Conservation (phyloP, 1,139 yeast species). For the Taphrina populina region DNA sequence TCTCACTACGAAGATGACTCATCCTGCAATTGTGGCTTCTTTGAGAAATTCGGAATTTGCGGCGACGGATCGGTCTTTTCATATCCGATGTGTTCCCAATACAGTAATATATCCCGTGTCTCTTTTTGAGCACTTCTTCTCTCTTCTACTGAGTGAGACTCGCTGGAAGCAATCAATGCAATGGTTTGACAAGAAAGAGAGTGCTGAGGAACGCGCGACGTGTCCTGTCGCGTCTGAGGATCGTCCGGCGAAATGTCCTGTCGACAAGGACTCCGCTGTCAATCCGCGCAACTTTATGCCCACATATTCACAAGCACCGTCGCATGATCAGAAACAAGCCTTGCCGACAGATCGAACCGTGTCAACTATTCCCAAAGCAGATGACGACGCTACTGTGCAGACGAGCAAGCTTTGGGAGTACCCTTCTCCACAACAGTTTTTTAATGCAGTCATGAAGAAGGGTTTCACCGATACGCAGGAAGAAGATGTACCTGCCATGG, state of each 20-base stretch:
- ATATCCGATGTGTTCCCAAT: too few species aligned
- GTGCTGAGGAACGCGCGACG: slow-evolving; percentile 22
- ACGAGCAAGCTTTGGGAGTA: slow-evolving; percentile 63
- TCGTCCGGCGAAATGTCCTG: slow-evolving; percentile 14
- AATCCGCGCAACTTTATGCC: slow-evolving; percentile 31
- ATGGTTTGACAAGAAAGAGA: slow-evolving; percentile 4
- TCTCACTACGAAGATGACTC: too few species aligned
- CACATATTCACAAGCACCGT: slow-evolving; percentile 9
- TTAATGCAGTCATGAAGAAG: slow-evolving; percentile 88
- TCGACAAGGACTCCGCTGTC: slow-evolving; percentile 17
- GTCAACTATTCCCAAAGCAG: slow-evolving; percentile 33
- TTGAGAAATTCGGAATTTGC: too few species aligned
- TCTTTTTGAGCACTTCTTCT: too few species aligned
- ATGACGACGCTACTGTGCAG: slow-evolving; percentile 14
- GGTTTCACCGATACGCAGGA: slow-evolving; percentile 75
- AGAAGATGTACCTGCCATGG: slow-evolving; percentile 81
- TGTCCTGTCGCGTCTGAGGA: slow-evolving; percentile 31
- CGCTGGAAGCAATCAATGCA: slow-evolving; percentile 7
- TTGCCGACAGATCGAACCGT: slow-evolving; percentile 29
- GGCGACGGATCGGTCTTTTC: too few species aligned
- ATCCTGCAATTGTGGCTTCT: too few species aligned
- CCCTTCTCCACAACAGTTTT: slow-evolving; percentile 93
- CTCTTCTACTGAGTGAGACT: too few species aligned
- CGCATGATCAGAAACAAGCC: slow-evolving; percentile 4
- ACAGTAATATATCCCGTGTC: too few species aligned